phyloP scores from a whole-genome alignment of 2,329 filamentous ascomycete species.

The Graphiopsis chlorocephala region DNA sequence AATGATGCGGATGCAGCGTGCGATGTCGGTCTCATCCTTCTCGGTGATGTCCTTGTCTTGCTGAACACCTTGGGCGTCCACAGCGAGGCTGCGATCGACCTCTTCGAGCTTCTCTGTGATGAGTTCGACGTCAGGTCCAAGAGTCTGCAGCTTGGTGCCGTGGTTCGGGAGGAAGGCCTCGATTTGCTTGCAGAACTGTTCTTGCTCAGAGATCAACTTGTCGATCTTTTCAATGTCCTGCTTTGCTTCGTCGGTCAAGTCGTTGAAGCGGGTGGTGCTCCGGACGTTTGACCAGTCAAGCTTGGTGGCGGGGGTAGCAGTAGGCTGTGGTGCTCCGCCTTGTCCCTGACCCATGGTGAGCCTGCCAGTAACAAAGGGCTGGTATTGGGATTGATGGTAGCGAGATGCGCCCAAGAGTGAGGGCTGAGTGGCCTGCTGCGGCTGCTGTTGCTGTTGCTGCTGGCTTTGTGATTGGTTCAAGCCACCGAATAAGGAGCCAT shows the following conservation, averaged over 20 bases:
- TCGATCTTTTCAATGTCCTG: slow-evolving; percentile 76
- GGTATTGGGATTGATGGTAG: slow-evolving; percentile 21
- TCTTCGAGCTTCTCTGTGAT: slow-evolving; percentile 61
- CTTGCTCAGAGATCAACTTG: slow-evolving; percentile 74
- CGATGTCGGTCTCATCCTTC: slow-evolving; percentile 67
- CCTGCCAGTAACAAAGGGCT: slow-evolving; percentile 30
- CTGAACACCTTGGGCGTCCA: slow-evolving; percentile 61
- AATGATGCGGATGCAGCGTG: slow-evolving; percentile 69
- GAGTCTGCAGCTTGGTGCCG: slow-evolving; percentile 60
- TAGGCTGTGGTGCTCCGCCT: slow-evolving; percentile 41
- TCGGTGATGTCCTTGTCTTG: slow-evolving; percentile 56
- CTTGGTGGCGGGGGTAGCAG: slow-evolving; percentile 60
- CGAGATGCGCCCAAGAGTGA: slow-evolving; percentile 27
- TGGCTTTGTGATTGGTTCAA: slow-evolving; percentile 26
- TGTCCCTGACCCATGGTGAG: slow-evolving; percentile 49
- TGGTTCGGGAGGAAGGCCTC: slow-evolving; percentile 63
- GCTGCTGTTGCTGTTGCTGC: slow-evolving; percentile 30
- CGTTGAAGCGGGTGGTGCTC: slow-evolving; percentile 86
- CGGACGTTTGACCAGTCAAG: slow-evolving; percentile 77
- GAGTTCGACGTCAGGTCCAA: slow-evolving; percentile 65
- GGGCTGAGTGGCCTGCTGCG: slow-evolving; percentile 25
- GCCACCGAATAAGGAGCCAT: slow-evolving; percentile 15
- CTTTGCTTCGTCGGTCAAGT: slow-evolving; percentile 79
- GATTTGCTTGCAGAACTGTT: slow-evolving; percentile 72
- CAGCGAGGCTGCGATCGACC: slow-evolving; percentile 61